Base-by-base conservation (phyloP, 441 rosid species). In the Brassica balearica region DNA sequence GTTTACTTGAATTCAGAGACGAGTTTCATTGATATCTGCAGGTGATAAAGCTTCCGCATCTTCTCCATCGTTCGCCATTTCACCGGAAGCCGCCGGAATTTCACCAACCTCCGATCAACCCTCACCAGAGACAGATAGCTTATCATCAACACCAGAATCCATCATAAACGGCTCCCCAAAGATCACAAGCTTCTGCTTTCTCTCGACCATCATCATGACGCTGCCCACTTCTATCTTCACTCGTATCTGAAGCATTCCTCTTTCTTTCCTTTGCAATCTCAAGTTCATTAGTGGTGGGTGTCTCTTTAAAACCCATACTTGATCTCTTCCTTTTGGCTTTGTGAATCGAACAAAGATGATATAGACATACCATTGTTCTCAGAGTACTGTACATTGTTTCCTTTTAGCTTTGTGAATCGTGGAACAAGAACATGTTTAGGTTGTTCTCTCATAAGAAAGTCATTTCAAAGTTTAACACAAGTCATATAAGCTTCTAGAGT, bases 31-130 rank as follows among this genome's bases (percentile, higher is more conserved):
- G 17, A 9, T 68, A 29, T 69, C 74, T 74, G 62, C 75, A 79
- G 82, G 78, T 68, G 62, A 63, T 69, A 6, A 6, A 68, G 75
- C 3, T 73, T 69, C 78, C 0, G 53, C 78, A 0, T 63, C 78
- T 27, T 55, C 75, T 25, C 75, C 5, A 55, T 56, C 71, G 7
- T 2, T 68, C 0, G 61, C 48, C 5, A n/a, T 73, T 15, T 29
- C 75, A 69, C 77, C 41, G 25, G 38, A 59, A 62, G 2, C 80
- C 10, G 61, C 11, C 25, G 78, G 10, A 5, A 41, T 72, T 5
- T 70, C 88, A 48, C 85, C 84, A 51, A 51, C 23, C 64, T 68
- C 76, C 51, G 83, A 78, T 43, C 74, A 63, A 11, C 66, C 80
- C 6, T 69, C 77, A 0, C 75, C 12, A 17, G 68, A 51, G 58